Evolutionary conservation across 1,284 basidiomycete species (phyloP), one percentile per base, ranked within the genome.

Genomic region (Prillingera fragicola): DNA sequence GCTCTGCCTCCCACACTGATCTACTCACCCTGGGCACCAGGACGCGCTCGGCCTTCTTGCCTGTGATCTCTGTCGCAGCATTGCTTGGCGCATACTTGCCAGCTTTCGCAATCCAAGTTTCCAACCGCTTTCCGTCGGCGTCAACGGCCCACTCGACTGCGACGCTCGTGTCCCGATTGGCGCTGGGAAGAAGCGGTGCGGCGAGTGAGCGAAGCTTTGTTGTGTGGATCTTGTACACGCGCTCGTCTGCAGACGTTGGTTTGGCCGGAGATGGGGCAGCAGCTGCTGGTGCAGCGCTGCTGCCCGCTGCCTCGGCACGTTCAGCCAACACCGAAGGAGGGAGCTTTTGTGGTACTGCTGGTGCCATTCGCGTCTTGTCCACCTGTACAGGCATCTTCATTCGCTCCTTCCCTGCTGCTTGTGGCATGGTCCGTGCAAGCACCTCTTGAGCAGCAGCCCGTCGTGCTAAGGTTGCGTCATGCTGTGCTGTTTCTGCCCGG

Each of bases 191-290:
- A 7, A 67, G 50, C 9, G 61, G 57, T 32, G 44, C 54, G 6
- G 67, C 57, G 8, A 55, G 26, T 1, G 55, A 55, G 5, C 57
- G 48, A 9, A 64, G 38, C 43, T 67, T 69, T 24, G 55, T 43
- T 10, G 60, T 15, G 28, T 67, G 63, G 12, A 67, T 35, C 22
- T 69, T 63, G 52, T 54, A 61, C 27, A 66, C n/a, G n/a, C n/a
- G 18, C 37, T 63, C 67, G 10, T 57, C 59, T 4, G 33, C 18
- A 9, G 38, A 31, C 4, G 23, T 21, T 25, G 35, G 12, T 12
- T 6, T 21, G 15, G 42, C 7, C 7, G 34, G 12, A 1, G 23
- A 3, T 13, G 35, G 13, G 19, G 36, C 2, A 25, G 21, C 8
- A 6, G 36, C 12, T 14, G 42, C 6, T 18, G 15, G 19, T 38